Evolutionary conservation across 2,329 filamentous ascomycete species (phyloP).

Genomic region (Pestalotiopsis sp.): DNA sequence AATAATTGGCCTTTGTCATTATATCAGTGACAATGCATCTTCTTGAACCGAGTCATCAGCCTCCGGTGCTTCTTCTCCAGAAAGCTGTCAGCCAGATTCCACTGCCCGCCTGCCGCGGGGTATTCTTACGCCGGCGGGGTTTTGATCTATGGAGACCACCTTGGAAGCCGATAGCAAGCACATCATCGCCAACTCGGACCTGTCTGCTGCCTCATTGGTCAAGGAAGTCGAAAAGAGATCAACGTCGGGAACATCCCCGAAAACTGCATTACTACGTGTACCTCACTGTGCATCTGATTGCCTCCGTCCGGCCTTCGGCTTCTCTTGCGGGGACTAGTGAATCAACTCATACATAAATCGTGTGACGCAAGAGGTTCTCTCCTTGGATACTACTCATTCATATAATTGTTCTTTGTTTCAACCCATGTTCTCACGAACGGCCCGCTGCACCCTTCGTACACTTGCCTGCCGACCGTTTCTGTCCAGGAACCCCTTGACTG

Average conservation of each 20-base stretch:
- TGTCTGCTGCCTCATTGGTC: neutral
- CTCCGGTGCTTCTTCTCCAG: neutral
- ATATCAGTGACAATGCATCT: neutral
- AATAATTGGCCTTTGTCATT: neutral
- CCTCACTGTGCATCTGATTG: neutral
- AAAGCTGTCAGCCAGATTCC: neutral
- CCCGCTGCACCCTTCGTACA: conserved; percentile 18
- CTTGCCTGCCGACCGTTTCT: neutral
- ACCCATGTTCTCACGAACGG: conserved; percentile 16
- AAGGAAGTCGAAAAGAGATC: neutral
- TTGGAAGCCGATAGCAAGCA: conserved; percentile 3
- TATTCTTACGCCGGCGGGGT: conserved; percentile 1
- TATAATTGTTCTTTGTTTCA: neutral
- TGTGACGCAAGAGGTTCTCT: neutral
- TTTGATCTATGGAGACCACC: neutral
- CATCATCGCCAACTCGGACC: conserved; percentile 2
- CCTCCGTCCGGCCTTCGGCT: neutral
- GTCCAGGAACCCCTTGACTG: neutral
- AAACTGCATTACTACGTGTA: neutral
- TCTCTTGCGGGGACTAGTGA: neutral
- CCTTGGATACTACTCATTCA: neutral
- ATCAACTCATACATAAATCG: neutral
- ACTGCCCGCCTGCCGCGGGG: neutral
- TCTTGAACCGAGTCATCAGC: neutral
- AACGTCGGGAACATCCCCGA: neutral